A percentile compares a stretch with the other conserved stretches of the same genome.
phyloP scores from a whole-genome alignment of 164 flowering plant genomes.

The Vitis riparia region DNA sequence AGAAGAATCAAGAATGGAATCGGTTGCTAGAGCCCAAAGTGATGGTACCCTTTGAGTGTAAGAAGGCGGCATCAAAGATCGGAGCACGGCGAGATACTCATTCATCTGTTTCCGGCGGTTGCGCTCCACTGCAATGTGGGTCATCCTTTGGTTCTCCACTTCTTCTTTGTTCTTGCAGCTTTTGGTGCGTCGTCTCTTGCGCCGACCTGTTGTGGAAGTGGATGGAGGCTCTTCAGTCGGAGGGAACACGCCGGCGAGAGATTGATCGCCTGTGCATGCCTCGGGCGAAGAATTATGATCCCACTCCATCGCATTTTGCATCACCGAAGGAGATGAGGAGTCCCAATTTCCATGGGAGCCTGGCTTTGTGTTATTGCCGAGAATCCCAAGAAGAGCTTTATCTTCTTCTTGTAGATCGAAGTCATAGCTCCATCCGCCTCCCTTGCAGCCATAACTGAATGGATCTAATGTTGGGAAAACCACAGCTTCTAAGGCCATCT shows the following conservation, averaged over 20 bases:
- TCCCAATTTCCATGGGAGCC: conserved; percentile 24
- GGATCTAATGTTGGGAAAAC: conserved; percentile 49
- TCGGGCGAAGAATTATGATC: conserved; percentile 44
- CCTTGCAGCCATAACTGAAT: conserved; percentile 38
- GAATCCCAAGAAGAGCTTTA: conserved; percentile 9
- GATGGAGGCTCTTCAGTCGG: conserved; percentile 6
- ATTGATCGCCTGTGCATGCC: conserved; percentile 11
- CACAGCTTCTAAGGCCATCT: conserved; percentile 72
- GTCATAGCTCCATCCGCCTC: conserved; percentile 28
- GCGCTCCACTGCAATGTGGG: conserved; percentile 69
- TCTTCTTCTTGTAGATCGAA: conserved; percentile 22
- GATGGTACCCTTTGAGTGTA: conserved; percentile 56
- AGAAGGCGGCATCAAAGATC: conserved; percentile 62
- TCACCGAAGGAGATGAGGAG: conserved; percentile 21
- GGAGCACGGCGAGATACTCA: conserved; percentile 56
- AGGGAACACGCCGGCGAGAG: conserved; percentile 6
- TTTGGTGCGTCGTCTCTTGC: conserved; percentile 42
- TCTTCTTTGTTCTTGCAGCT: conserved; percentile 57
- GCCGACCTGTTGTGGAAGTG: conserved; percentile 11
- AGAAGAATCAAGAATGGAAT: background rate
- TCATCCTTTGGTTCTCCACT: conserved; percentile 67
- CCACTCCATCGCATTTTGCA: conserved; percentile 35
- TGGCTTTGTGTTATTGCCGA: conserved; percentile 16
- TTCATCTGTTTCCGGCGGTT: conserved; percentile 74
- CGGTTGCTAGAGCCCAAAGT: background rate